Evolutionary conservation across 2,329 filamentous ascomycete genomes (phyloP), one percentile per base, ranked within the genome.

Genomic region (Ilyonectria mors-panacis): DNA sequence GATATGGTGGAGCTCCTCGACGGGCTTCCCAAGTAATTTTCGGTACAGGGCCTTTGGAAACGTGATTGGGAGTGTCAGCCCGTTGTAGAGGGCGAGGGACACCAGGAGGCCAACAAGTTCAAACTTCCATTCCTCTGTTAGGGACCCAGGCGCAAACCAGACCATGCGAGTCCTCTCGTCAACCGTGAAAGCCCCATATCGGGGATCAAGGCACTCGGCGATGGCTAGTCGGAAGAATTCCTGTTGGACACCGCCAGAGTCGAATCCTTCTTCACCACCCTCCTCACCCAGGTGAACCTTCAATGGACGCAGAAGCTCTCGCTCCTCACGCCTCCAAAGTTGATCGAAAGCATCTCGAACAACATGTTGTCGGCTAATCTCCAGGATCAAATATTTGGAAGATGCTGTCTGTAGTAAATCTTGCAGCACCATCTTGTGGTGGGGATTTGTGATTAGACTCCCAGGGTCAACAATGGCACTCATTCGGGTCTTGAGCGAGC

Each of bases 181-280:
- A 35, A 94, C 87, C 0, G 91, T 92, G 78, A 98, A 98, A 60
- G 93, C 89, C 1, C 92, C 94, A 75, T 93, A 94, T 48, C 91
- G 87, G 5, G 94, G 92, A 73, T 94, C 87, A 51, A 98, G 86
- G 4, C 93, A 93, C 76, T 97, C 92, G 1, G 89, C 89, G 73
- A 98, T 91, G 19, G 93, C 90, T 30, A 98, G 82, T 17, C 94
- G 90, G 82, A 99, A 98, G 78, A 97, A 98, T 70, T 99, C 96
- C 78, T 97, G 95, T 74, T 98, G 95, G 1, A 99, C 95, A 69
- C 96, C 96, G 48, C 96, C 96, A 55, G 95, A 94, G 79, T 99
- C 96, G 37, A 97, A 89, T 0, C 96, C 96, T 78, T 97, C 91
- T 79, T 98, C 96, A 33, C 94, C 94, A 59, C 86, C 86, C 37